These are phyloP conservation scores for Astragalus membranaceus DNA, from an alignment of 306 rosid species.

Conservation along the genomic window DNA sequence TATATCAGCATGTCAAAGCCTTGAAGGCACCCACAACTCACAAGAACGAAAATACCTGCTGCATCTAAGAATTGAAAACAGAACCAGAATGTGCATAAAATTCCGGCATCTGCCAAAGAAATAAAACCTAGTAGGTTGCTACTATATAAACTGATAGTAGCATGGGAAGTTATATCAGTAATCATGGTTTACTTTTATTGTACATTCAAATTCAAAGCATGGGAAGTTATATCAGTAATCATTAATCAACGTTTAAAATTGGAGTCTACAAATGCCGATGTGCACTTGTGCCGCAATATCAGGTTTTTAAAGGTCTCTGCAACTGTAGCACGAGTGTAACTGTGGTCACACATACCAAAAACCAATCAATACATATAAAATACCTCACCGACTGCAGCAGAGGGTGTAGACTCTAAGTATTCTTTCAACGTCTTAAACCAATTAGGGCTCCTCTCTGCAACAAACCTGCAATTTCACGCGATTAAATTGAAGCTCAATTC, in stretches of 20 bases:
- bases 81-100: background rate
- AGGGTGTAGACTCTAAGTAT: conserved; percentile 58
- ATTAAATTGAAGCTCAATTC: background rate
- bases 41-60: background rate
- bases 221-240: background rate
- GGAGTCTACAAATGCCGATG: background rate
- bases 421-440: conserved; percentile 58
- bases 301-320: no score
- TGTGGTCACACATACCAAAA: background rate
- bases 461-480: conserved; percentile 36
- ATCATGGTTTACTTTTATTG: background rate
- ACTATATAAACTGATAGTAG: background rate
- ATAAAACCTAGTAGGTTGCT: background rate
- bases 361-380: conserved; percentile 5
- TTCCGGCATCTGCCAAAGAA: background rate
- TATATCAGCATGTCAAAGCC: no score
- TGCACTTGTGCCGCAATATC: background rate
- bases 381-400: conserved; percentile 92
- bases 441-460: conserved; percentile 56
- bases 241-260: background rate
- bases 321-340: background rate
- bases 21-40: background rate
- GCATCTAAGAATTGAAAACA: background rate
- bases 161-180: background rate
- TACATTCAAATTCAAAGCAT: background rate